Evolutionary conservation across 2,329 filamentous ascomycete genomes (phyloP), one percentile per base, ranked within the genome.

Genomic region (Fusarium sp.): DNA sequence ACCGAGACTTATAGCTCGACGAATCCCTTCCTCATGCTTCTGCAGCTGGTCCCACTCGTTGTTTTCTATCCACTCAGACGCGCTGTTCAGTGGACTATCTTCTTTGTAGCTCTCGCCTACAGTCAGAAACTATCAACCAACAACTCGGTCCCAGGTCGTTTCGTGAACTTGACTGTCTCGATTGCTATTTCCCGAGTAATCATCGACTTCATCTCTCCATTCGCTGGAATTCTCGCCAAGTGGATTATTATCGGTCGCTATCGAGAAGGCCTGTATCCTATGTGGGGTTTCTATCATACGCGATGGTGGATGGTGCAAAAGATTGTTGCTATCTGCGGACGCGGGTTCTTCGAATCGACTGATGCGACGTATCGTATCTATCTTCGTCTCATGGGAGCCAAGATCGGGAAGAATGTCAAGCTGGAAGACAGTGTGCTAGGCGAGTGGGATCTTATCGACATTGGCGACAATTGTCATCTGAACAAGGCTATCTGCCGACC

Each of bases 271-370:
- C 23, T 61, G 1, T 61, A 61, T 4, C 58, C 58, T 0, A 61
- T 61, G 58, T 61, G 58, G 58, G 58, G 58, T 13, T 14, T 45
- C 2, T 61, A 61, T 14, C 58, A 61, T n/a, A 61, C 58, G 0
- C 27, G 58, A 11, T 61, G 58, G 58, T 61, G 58, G 58, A 15
- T 61, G 29, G 39, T 61, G 6, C 58, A 61, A 17, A 61, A 61
- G 56, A 61, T 61, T 0, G 33, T 61, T 6, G n/a, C 46, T 0
- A 43, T 61, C 8, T 61, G 58, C 0, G 46, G 56, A 5, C 29
- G 13, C 13, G 58, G 56, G 0, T 61, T 60, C 17, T 61, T 61
- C 11, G 5, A 5, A 2, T 9, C 27, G 2, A 61, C 21, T 7
- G 58, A 61, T 2, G 2, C 2, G 4, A 61, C 56, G 2, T 1